phyloP scores from a whole-genome alignment of 768 basidiomycete genomes.

The Pulveroboletus ravenelii region DNA sequence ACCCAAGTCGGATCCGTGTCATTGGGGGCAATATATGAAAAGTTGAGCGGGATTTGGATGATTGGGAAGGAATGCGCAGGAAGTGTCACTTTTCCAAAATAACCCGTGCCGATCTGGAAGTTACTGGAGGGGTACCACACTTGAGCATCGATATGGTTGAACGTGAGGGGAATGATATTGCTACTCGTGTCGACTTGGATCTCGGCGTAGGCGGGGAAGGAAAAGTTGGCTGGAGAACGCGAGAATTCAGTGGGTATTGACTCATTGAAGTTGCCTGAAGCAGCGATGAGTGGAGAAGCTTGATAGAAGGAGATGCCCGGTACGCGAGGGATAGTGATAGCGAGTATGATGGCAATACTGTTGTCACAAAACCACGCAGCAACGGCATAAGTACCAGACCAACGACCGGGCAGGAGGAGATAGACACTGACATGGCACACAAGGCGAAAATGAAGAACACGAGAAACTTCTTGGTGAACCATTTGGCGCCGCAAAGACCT shows the following conservation, averaged over 20 bases:
- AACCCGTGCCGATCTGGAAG: constrained; percentile 63
- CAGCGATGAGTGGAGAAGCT: constrained; percentile 51
- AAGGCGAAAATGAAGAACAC: constrained; percentile 65
- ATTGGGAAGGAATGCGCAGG: constrained; percentile 63
- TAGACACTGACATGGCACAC: constrained; percentile 46
- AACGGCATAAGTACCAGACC: constrained; percentile 3
- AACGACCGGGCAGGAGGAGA: neutral
- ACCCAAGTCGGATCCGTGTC: constrained; percentile 79
- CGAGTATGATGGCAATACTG: constrained; percentile 67
- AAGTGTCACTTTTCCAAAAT: constrained; percentile 52
- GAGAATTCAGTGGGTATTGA: constrained; percentile 62
- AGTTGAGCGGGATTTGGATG: constrained; percentile 73
- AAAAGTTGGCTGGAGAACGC: constrained; percentile 81
- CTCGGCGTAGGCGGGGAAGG: constrained; percentile 73
- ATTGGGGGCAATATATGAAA: constrained; percentile 78
- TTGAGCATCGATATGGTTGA: constrained; percentile 60
- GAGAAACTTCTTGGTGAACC: constrained; percentile 67
- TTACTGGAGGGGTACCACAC: constrained; percentile 68
- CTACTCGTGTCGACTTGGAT: constrained; percentile 70
- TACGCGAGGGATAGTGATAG: constrained; percentile 79
- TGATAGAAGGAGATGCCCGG: constrained; percentile 65
- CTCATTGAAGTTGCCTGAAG: constrained; percentile 52
- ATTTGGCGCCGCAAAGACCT: constrained; percentile 70
- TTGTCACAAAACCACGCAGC: neutral
- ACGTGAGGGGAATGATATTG: constrained; percentile 75